phyloP scores from a whole-genome alignment of 768 basidiomycete species.

The Epithele typhae region DNA sequence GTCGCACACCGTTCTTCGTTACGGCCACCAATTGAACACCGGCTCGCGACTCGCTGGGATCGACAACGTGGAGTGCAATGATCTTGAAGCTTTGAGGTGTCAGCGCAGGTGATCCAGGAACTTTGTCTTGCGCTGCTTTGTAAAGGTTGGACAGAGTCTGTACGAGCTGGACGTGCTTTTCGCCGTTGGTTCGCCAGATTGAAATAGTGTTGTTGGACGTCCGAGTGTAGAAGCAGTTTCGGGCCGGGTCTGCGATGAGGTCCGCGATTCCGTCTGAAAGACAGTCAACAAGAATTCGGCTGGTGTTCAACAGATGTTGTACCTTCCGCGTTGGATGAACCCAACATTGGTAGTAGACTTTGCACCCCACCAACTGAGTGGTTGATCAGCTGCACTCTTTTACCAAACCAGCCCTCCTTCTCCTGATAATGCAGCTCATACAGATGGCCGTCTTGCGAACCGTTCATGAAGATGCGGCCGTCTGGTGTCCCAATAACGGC shows the following conservation, averaged over 20 bases:
- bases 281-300: too few species aligned
- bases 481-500: constrained; percentile 74
- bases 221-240: constrained; percentile 78
- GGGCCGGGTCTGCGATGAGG: constrained; percentile 60
- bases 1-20: constrained; percentile 75
- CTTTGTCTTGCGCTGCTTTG: constrained; percentile 77
- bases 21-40: constrained; percentile 77
- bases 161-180: constrained; percentile 65
- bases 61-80: constrained; percentile 64
- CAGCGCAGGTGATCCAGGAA: constrained; percentile 70
- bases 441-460: constrained; percentile 78
- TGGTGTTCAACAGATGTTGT: background rate
- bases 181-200: constrained; percentile 58
- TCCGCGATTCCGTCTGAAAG: constrained; percentile 64
- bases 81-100: constrained; percentile 69
- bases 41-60: constrained; percentile 59
- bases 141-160: constrained; percentile 73
- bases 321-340: constrained; percentile 65
- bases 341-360: constrained; percentile 75
- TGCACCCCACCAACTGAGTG: constrained; percentile 78
- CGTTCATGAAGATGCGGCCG: constrained; percentile 91
- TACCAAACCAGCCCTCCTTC: constrained; percentile 89
- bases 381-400: constrained; percentile 79
- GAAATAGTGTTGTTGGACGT: constrained; percentile 62
- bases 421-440: constrained; percentile 93